These are phyloP conservation scores for Lecanicillium sp. DNA, from an alignment of 2,329 filamentous ascomycete species.

Conservation along the genomic window DNA sequence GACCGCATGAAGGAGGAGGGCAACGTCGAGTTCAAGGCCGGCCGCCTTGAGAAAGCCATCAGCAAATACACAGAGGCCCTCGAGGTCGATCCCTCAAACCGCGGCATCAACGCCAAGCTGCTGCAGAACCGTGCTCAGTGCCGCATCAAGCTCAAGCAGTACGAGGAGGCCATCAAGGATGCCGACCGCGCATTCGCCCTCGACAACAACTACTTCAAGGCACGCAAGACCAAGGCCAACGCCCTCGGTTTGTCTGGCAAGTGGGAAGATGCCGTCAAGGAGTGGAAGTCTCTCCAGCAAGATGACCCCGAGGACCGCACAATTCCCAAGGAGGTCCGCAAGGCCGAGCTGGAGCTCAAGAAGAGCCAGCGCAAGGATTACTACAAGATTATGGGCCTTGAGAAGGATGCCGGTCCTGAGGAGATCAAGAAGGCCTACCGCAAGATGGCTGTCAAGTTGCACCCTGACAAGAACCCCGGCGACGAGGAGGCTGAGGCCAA, in stretches of 20 bases:
- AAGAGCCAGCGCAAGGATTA: slow-evolving; percentile 97
- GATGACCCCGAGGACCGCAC: slow-evolving; percentile 73
- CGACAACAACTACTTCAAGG: slow-evolving; percentile 82
- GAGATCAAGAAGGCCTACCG: slow-evolving; percentile 97
- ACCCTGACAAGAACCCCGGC: slow-evolving; percentile 95
- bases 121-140: slow-evolving; percentile 89
- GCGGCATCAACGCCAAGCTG: slow-evolving; percentile 89
- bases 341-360: slow-evolving; percentile 92
- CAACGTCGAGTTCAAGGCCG: slow-evolving; percentile 82
- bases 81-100: slow-evolving; percentile 79
- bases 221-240: slow-evolving; percentile 88
- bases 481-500: slow-evolving; percentile 77
- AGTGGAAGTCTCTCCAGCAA: slow-evolving; percentile 83
- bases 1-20: slow-evolving; percentile 92
- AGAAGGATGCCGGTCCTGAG: slow-evolving; percentile 76
- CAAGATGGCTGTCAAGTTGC: slow-evolving; percentile 86
- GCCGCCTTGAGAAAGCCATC: slow-evolving; percentile 72
- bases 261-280: slow-evolving; percentile 87
- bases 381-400: slow-evolving; percentile 90
- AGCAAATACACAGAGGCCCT: slow-evolving; percentile 80
- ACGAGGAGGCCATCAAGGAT: slow-evolving; percentile 73
- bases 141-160: slow-evolving; percentile 77
- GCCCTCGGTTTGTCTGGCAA: slow-evolving; percentile 76
- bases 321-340: slow-evolving; percentile 77
- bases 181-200: slow-evolving; percentile 78